These are phyloP conservation scores for Ramaria sp. DNA, from an alignment of 768 basidiomycete species.

Conservation along the genomic window DNA sequence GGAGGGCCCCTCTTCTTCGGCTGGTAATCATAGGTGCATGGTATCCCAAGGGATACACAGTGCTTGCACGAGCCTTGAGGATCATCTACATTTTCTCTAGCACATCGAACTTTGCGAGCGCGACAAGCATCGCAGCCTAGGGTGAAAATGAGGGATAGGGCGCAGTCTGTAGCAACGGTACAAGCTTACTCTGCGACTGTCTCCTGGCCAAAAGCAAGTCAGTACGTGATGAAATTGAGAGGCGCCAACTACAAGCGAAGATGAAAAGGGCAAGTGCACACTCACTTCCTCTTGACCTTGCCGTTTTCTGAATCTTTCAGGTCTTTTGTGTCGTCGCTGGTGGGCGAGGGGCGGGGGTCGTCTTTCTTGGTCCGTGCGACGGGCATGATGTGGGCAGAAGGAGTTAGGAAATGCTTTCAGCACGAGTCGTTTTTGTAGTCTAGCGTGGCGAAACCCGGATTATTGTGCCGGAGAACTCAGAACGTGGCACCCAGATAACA, in stretches of 20 bases:
- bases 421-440: slow-evolving; percentile 3
- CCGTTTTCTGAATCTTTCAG: slow-evolving; percentile 56
- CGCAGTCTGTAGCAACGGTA: slow-evolving; percentile 14
- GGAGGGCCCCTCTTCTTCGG: slow-evolving; percentile 92
- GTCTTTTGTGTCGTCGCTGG: slow-evolving; percentile 44
- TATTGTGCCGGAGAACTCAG: not conserved
- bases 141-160: slow-evolving; percentile 10
- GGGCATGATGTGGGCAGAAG: slow-evolving; percentile 37
- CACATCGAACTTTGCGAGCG: slow-evolving; percentile 79
- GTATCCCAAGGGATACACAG: slow-evolving; percentile 69
- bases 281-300: slow-evolving; percentile 75
- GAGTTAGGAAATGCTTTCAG: not conserved
- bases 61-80: slow-evolving; percentile 77
- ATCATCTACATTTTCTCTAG: slow-evolving; percentile 69
- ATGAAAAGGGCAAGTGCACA: slow-evolving; percentile 22
- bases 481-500: slow-evolving; percentile 2
- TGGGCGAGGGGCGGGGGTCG: slow-evolving; percentile 39
- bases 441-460: not conserved
- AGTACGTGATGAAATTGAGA: slow-evolving; percentile 20
- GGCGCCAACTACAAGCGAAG: slow-evolving; percentile 46
- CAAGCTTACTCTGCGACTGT: slow-evolving; percentile 68
- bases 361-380: slow-evolving; percentile 59
- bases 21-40: slow-evolving; percentile 86
- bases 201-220: slow-evolving; percentile 39
- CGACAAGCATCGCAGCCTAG: slow-evolving; percentile 80